phyloP scores from a whole-genome alignment of 2,329 filamentous ascomycete species.

The Nemania serpens region DNA sequence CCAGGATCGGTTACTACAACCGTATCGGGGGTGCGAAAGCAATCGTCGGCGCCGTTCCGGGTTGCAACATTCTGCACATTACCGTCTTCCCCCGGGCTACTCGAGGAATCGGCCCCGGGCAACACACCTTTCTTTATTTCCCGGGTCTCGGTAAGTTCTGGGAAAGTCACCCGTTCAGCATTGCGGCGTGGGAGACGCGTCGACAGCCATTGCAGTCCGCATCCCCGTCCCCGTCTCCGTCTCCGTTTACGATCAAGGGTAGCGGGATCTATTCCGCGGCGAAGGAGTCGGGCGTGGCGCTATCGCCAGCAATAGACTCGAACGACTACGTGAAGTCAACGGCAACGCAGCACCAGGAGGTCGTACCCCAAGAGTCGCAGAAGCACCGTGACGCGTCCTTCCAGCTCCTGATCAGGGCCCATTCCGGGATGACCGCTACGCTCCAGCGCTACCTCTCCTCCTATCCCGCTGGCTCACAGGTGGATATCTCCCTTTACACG shows the following conservation, averaged over 20 bases:
- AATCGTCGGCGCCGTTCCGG: slow-evolving; percentile 23
- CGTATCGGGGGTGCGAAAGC: slow-evolving; percentile 23
- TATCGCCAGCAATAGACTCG: neutral
- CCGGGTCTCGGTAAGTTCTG: slow-evolving; percentile 29
- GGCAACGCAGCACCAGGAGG: neutral
- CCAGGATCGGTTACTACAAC: slow-evolving; percentile 31
- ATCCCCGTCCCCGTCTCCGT: neutral
- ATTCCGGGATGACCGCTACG: slow-evolving; percentile 23
- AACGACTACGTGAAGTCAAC: neutral
- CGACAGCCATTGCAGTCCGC: neutral
- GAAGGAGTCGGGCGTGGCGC: neutral
- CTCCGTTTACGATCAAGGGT: neutral
- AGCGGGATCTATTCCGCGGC: neutral
- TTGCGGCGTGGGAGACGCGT: slow-evolving; percentile 28
- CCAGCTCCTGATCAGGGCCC: slow-evolving; percentile 23
- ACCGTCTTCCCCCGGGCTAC: slow-evolving; percentile 23
- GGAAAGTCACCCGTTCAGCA: slow-evolving; percentile 38
- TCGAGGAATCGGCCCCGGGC: slow-evolving; percentile 23
- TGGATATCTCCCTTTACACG: slow-evolving; percentile 23
- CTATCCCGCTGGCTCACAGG: neutral
- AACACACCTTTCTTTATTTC: slow-evolving; percentile 33
- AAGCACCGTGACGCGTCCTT: slow-evolving; percentile 10
- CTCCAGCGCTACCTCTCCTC: slow-evolving; percentile 18
- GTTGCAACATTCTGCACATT: slow-evolving; percentile 25
- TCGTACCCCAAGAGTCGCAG: neutral